These are phyloP conservation scores for Hsuehochloa calcarea DNA, from an alignment of 176 grass and related monocot species.

Conservation along the genomic window DNA sequence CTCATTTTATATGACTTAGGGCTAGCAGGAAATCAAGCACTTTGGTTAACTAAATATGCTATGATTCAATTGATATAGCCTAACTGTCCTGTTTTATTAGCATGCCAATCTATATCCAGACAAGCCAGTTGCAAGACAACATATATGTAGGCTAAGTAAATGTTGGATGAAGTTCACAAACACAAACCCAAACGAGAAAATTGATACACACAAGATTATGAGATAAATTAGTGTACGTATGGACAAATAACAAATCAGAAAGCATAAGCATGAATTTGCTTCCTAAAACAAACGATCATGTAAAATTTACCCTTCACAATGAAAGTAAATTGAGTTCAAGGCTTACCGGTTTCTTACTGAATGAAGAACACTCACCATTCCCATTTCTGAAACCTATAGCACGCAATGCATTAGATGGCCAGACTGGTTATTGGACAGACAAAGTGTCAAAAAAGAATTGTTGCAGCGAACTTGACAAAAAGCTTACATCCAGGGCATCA, in stretches of 20 bases:
- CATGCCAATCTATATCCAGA: background rate
- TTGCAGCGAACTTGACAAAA: background rate
- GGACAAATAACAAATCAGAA: background rate
- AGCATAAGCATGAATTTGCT: background rate
- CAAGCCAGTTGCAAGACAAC: background rate
- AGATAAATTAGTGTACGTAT: background rate
- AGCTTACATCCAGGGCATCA: slow-evolving; percentile 59
- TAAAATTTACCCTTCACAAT: background rate
- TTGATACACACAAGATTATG: background rate
- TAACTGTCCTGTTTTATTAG: background rate
- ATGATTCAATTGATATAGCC: background rate
- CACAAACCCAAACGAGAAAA: background rate
- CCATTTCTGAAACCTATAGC: slow-evolving; percentile 52
- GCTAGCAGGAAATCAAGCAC: background rate
- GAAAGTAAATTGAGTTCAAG: background rate
- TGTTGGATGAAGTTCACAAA: background rate
- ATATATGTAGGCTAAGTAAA: background rate
- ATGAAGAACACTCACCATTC: slow-evolving; percentile 28
- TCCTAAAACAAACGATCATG: background rate
- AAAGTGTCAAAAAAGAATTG: background rate
- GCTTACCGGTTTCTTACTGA: slow-evolving; percentile 70
- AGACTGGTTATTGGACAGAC: background rate
- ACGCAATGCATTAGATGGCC: slow-evolving; percentile 22
- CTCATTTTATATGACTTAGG: background rate
- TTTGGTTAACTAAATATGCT: background rate